Conservation (phyloP, 1,284 basidiomycete genomes). For the Ganoderma lucidum region DNA sequence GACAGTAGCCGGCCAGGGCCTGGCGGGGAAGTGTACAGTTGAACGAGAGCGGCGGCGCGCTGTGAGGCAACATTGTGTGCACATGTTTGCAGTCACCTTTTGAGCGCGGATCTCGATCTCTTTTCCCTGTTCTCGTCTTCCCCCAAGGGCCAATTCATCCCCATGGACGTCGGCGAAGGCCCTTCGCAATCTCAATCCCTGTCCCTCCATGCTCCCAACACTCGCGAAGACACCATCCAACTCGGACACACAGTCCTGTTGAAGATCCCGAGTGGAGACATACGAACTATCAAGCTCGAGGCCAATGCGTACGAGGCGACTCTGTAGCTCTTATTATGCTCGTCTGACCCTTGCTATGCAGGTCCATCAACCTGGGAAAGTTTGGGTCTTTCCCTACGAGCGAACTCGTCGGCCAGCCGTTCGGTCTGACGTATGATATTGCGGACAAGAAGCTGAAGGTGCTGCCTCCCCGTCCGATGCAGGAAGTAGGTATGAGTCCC, state of each 20-base stretch:
- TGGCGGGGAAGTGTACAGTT: slow-evolving; percentile 3
- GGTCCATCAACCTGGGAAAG: slow-evolving; percentile 73
- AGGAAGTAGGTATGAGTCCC: slow-evolving; percentile 71
- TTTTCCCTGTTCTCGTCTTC: slow-evolving; percentile 25
- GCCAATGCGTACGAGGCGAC: slow-evolving; percentile 62
- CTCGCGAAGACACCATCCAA: slow-evolving; percentile 51
- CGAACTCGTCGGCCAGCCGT: slow-evolving; percentile 76
- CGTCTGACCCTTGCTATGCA: slow-evolving; percentile 41
- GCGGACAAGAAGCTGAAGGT: slow-evolving; percentile 69
- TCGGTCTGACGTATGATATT: slow-evolving; percentile 83
- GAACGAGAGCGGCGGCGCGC: background rate
- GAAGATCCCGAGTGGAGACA: slow-evolving; percentile 73
- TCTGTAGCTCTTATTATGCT: slow-evolving; percentile 5
- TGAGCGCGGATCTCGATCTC: slow-evolving; percentile 27
- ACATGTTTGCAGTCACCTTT: slow-evolving; percentile 22
- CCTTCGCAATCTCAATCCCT: slow-evolving; percentile 27
- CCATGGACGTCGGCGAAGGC: slow-evolving; percentile 41
- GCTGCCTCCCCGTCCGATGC: slow-evolving; percentile 67
- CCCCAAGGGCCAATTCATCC: background rate
- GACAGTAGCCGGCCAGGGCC: slow-evolving; percentile 10
- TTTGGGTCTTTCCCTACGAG: slow-evolving; percentile 77
- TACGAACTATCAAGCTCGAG: slow-evolving; percentile 71
- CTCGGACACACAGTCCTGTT: slow-evolving; percentile 72
- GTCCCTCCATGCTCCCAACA: slow-evolving; percentile 13
- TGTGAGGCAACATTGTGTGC: slow-evolving; percentile 16